A percentile compares a stretch with the other conserved stretches of the same genome.
These are phyloP conservation scores for Colletotrichum liaoningense DNA, from an alignment of 2,329 filamentous ascomycete genomes.

Conservation along the genomic window DNA sequence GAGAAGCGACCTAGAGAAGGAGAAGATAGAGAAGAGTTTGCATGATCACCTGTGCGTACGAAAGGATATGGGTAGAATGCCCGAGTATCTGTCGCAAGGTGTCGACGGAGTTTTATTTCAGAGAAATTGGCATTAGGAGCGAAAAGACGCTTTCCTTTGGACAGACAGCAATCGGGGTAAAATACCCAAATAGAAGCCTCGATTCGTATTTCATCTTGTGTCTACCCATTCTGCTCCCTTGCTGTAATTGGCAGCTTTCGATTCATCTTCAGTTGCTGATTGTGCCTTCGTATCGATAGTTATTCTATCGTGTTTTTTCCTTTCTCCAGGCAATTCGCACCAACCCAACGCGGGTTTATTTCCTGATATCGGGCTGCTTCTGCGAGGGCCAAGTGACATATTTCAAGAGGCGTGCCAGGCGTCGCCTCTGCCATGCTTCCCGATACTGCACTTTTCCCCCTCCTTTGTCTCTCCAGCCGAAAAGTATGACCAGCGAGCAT, in stretches of 20 bases:
- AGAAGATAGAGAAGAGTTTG: neutral
- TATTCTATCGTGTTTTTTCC: too few species aligned
- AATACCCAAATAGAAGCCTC: slow-evolving; percentile 34
- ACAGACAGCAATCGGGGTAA: slow-evolving; percentile 28
- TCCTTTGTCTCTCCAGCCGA: too few species aligned
- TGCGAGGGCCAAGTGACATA: too few species aligned
- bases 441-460: too few species aligned
- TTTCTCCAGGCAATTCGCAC: too few species aligned
- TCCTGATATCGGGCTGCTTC: too few species aligned
- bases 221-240: neutral
- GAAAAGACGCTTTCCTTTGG: neutral
- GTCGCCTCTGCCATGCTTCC: too few species aligned
- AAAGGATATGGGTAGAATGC: neutral
- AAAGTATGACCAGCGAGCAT: too few species aligned
- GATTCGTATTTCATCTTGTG: neutral
- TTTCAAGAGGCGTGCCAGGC: too few species aligned
- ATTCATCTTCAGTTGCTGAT: too few species aligned
- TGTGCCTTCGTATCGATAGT: too few species aligned
- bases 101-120: neutral
- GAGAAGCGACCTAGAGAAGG: neutral
- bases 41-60: neutral
- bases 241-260: neutral
- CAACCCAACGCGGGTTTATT: too few species aligned
- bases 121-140: slow-evolving; percentile 4
- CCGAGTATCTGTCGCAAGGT: neutral